Base-by-base conservation (phyloP, 192 early-diverging fungal species). In the Dispira parvispora region DNA sequence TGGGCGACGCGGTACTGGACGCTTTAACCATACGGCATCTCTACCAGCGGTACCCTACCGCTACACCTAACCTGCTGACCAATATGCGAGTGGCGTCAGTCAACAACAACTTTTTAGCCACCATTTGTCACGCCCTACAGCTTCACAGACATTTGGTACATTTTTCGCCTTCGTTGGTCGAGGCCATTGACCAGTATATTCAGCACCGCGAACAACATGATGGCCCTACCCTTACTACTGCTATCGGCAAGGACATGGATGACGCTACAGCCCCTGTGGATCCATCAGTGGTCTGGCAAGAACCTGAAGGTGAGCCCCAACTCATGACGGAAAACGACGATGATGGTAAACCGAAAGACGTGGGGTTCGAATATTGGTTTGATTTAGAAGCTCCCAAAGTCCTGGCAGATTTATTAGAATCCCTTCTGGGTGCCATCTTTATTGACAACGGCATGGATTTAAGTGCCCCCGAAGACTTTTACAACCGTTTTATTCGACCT, bases 381-480 rank as follows among this genome's bases (percentile, higher is more conserved):
- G 70, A 84, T 42, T 65, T 88, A n/a, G 73, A 75, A 11, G 80
- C 91, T n/a, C 94, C 94, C 23, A 97, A 97, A 63, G 85, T 88
- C 0, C 66, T 90, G 47, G 86, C 86, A 10, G 94, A 97, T 73
- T 67, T 94, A 0, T 77, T 92, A n/a, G 94, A 97, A 70, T 84
- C 87, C 45, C 77, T 92, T 45, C 45, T 91, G 13, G 94, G 94
- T 3, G 91, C 94, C 8, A 71, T 92, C 8, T 89, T 86, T 66
- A 78, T 94, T 20, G 94, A 97, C 68, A 81, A 82, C 43, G 79
- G 78, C 0, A 90, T 89, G 69, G 68, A 85, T 62, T 58, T 79
- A 54, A 73, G 75, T 0, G 71, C 74, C 1, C 79, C 75, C 6
- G 58, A 73, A 14, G 56, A 66, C 10, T 47, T 79, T 10, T 88